A percentile compares a stretch with the other conserved stretches of the same genome.
phyloP scores from a whole-genome alignment of 768 basidiomycete species.

The Clavulina sp. region DNA sequence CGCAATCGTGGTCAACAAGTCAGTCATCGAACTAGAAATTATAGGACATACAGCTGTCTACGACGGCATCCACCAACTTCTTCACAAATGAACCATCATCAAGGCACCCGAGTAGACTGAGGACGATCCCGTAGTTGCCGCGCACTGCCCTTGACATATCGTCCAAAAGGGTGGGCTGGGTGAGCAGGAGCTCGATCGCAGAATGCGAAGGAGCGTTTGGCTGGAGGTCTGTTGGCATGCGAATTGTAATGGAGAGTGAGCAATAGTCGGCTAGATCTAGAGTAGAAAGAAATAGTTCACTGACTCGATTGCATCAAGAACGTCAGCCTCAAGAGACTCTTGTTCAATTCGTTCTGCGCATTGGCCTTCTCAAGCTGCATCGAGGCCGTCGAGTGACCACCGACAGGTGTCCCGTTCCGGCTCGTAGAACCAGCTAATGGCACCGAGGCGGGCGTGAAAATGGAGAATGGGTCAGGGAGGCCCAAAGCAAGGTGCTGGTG shows the following conservation, averaged over 20 bases:
- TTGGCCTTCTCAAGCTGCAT: constrained; percentile 48
- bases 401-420: not conserved
- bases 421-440: not conserved
- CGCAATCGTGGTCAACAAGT: not conserved
- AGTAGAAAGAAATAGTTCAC: constrained; percentile 22
- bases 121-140: constrained; percentile 82
- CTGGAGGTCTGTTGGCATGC: not conserved
- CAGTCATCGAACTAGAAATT: not conserved
- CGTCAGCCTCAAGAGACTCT: constrained; percentile 57
- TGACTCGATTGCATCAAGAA: constrained; percentile 65
- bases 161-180: constrained; percentile 63
- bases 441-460: not conserved
- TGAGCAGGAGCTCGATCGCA: constrained; percentile 69
- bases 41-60: constrained; percentile 50
- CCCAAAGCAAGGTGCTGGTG: constrained; percentile 51
- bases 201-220: constrained; percentile 33
- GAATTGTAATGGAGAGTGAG: not conserved
- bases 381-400: not conserved
- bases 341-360: constrained; percentile 63
- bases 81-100: constrained; percentile 80
- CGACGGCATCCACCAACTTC: constrained; percentile 72
- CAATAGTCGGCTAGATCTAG: too few species aligned
- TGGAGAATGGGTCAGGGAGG: constrained; percentile 54
- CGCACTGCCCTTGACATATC: constrained; percentile 76
- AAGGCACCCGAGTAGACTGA: constrained; percentile 82